Base-by-base conservation (phyloP, 2,329 filamentous ascomycete genomes). In the Apiospora hydei region DNA sequence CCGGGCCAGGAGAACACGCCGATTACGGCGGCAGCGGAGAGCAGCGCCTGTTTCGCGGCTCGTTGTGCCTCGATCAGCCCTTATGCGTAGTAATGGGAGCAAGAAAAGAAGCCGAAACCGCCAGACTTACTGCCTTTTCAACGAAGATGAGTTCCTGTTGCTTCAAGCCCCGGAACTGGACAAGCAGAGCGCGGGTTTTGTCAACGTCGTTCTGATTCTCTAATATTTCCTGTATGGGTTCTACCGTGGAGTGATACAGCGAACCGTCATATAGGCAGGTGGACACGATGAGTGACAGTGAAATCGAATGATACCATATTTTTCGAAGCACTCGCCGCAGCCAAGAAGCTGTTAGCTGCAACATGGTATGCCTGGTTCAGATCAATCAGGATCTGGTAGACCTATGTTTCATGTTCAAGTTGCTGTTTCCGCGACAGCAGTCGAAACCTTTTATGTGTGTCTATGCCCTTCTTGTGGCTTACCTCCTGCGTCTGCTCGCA, bases 1-100 rank as follows among this genome's bases (percentile, higher is more conserved):
- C 16, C n/a, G 16, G 57, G 57, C 57, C 57, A 66, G 30, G 57
- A 66, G 14, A 66, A 66, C 14, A 66, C 30, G 30, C 57, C 57
- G 16, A 66, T 66, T 30, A 66, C 57, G 30, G 14, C 57, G 3
- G 30, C 57, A 38, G 30, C 30, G 8, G 30, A 18, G 16, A 66
- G 30, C 1, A 41, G 16, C 7, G 57, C 57, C 57, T 66, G 4
- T 64, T 21, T 5, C 6, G 26, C 6, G 3, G 3, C 14, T 21
- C 14, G 46, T 4, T 21, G 16, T 21, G 16, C 4, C 21, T 21
- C 21, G 4, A 18, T 47, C 3, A 47, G 46, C 46, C 46, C 18
- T 16, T 47, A 47, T n/a, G 18, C 18, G 6, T 18, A 8, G 16
- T 21, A 47, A 5, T n/a, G 26, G 46, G 7, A n/a, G 4, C 16